Evolutionary conservation across 805 yeast species (phyloP).

Genomic region (Lachancea cidri): DNA sequence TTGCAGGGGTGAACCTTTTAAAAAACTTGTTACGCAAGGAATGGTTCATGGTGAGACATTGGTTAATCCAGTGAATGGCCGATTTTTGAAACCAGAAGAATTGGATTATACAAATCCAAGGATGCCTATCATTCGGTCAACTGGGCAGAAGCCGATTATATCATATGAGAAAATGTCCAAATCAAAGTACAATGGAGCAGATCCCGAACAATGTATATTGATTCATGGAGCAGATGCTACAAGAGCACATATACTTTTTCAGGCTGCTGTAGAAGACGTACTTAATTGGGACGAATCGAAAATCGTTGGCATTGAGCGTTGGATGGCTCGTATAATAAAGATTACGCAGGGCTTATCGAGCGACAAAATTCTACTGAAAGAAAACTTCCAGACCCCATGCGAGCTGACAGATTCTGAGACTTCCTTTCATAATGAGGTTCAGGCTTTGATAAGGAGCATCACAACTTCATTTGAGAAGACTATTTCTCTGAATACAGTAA

Average conservation of each 20-base stretch:
- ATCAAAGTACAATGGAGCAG: slow-evolving; percentile 91
- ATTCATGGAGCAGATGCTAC: slow-evolving; percentile 91
- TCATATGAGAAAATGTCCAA: slow-evolving; percentile 93
- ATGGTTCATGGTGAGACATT: slow-evolving; percentile 95
- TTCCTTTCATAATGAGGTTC: slow-evolving; percentile 52
- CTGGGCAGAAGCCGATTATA: slow-evolving; percentile 49
- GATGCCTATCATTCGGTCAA: slow-evolving; percentile 42
- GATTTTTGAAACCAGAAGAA: slow-evolving; percentile 77
- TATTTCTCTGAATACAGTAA: slow-evolving; percentile 72
- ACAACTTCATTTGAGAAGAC: slow-evolving; percentile 55
- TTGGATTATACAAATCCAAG: slow-evolving; percentile 40
- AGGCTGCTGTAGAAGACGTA: slow-evolving; percentile 79
- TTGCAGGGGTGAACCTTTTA: slow-evolving; percentile 73
- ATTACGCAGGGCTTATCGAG: slow-evolving; percentile 10
- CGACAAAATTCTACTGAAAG: slow-evolving; percentile 4
- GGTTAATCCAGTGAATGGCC: slow-evolving; percentile 63
- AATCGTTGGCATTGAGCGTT: slow-evolving; percentile 82
- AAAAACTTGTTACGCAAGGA: slow-evolving; percentile 82
- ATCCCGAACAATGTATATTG: slow-evolving; percentile 70
- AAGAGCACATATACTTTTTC: slow-evolving; percentile 87
- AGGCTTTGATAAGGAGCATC: slow-evolving; percentile 42
- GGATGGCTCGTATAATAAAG: slow-evolving; percentile 60
- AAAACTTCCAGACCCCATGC: slow-evolving; percentile 12
- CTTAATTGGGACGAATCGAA: slow-evolving; percentile 87
- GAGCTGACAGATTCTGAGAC: slow-evolving; percentile 42